A percentile compares a stretch with the other conserved stretches of the same genome.
Conservation (phyloP, 164 flowering plant genomes). For the Akebia trifoliata region DNA sequence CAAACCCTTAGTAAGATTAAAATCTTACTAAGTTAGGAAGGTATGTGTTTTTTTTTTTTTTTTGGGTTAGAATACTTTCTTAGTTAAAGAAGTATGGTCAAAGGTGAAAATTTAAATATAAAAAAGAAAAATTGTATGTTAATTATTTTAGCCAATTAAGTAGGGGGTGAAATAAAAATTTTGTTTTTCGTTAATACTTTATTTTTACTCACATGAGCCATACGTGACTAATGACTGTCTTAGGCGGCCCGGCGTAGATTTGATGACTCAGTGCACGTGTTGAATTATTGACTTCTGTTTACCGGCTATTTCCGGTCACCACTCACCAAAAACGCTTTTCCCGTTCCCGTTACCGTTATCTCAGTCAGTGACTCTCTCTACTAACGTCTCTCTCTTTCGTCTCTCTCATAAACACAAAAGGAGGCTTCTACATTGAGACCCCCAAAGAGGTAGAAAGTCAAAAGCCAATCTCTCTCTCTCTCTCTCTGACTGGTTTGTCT, state of each 20-base stretch:
- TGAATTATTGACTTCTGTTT: neutral
- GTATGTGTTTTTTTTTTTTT: no score
- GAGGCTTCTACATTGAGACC: no score
- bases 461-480: neutral
- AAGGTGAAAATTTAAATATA: no score
- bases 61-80: no score
- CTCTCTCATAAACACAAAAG: neutral
- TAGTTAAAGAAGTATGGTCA: no score
- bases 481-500: neutral
- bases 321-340: no score
- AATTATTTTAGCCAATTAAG: no score
- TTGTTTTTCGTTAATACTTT: no score
- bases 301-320: slow-evolving; percentile 4
- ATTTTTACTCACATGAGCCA: neutral
- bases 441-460: neutral
- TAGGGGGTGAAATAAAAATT: no score
- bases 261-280: neutral
- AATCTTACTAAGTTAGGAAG: no score
- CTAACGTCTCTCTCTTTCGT: neutral
- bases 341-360: neutral
- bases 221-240: neutral
- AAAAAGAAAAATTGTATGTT: no score
- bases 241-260: neutral
- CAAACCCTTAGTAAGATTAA: no score
- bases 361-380: neutral